Base-by-base conservation (phyloP, 2,329 filamentous ascomycete species). In the Hypoxylon sp. region DNA sequence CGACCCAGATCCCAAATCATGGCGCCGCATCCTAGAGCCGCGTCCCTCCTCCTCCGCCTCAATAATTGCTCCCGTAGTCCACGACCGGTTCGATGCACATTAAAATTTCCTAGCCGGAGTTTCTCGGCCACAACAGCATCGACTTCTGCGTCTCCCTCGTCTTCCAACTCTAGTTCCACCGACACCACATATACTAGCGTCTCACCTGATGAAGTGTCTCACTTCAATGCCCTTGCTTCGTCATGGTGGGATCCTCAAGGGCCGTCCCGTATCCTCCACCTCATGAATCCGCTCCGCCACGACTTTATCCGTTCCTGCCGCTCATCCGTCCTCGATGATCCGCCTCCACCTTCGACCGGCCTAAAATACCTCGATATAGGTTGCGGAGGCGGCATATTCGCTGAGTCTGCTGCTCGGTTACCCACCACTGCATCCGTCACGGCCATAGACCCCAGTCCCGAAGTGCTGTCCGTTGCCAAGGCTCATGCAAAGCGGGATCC, bases 171-270 rank as follows among this genome's bases (percentile, higher is more conserved):
- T 55, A n/a, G 39, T 29, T 60, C 71, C 50, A 48, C 75, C n/a
- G 59, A 76, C 14, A 44, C 79, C 50, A 72, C 79, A 61, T 85
- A 82, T 74, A 90, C 91, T 52, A 94, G 93, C 61, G 93, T 99
- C 81, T 97, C 97, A 76, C 88, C 92, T 59, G 88, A 91, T 73
- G 95, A 99, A 84, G 89, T 99, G 71, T 92, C 92, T 17, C 96
- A 99, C 84, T 99, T 99, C 87, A 94, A 94, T 77, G 90, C 90
- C 70, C 93, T 99, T 76, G 96, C 96, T 72, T 93, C 92, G 72
- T 91, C 91, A 75, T 99, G 96, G 96, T 99, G 96, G 96, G 94
- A 98, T 81, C 93, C 95, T 1, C 90, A 97, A 78, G 96, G 96
- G 57, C 91, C 95, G 5, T 98, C 94, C 3, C 90, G 95, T 42